These are phyloP conservation scores for Yarrowia keelungensis DNA, from an alignment of 805 yeast species.

Conservation along the genomic window DNA sequence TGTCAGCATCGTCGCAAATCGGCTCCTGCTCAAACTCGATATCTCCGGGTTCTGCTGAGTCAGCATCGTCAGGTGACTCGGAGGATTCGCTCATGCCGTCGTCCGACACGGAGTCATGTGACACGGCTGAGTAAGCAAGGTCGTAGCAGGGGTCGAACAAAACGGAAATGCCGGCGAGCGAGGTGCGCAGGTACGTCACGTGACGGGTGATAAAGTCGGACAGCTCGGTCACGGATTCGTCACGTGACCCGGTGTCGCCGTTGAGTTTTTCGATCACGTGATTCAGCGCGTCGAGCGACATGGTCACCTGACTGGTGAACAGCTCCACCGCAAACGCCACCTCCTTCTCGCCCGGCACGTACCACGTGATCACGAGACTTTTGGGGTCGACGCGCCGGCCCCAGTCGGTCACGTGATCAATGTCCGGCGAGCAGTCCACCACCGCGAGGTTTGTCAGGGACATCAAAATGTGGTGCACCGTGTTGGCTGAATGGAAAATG, in stretches of 20 bases:
- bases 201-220: constrained; percentile 64
- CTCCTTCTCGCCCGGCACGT: constrained; percentile 64
- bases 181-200: constrained; percentile 63
- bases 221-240: constrained; percentile 44
- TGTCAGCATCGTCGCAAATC: constrained; percentile 29
- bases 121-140: constrained; percentile 5
- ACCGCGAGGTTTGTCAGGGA: constrained; percentile 62
- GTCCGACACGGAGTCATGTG: constrained; percentile 46
- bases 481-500: constrained; percentile 64
- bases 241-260: not conserved
- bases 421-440: constrained; percentile 43
- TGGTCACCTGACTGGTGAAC: constrained; percentile 57
- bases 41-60: constrained; percentile 13
- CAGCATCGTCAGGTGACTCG: constrained; percentile 48
- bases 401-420: constrained; percentile 50
- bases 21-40: constrained; percentile 33
- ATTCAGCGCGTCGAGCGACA: constrained; percentile 42
- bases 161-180: constrained; percentile 72
- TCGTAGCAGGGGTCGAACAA: constrained; percentile 70
- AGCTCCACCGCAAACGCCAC: constrained; percentile 66
- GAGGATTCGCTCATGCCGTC: constrained; percentile 50
- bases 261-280: constrained; percentile 52
- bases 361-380: constrained; percentile 70
- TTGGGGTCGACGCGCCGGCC: constrained; percentile 45
- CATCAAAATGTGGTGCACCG: constrained; percentile 71